These are phyloP conservation scores for Eremothecium sinecaudum DNA, from an alignment of 1,139 yeast species.

Conservation along the genomic window DNA sequence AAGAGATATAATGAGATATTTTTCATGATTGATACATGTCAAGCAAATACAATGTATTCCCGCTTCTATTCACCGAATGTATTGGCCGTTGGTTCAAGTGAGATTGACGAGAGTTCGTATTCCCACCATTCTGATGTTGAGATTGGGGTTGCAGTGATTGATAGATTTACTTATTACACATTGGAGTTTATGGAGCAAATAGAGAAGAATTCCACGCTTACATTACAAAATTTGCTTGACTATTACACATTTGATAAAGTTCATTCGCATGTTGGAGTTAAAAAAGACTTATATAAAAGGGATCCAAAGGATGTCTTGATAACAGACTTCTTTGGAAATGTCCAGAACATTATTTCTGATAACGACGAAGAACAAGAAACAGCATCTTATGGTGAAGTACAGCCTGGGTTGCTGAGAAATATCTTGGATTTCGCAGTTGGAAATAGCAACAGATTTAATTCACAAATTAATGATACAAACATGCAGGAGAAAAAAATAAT, in stretches of 20 bases:
- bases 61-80: conserved; percentile 88
- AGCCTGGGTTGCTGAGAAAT: too few relatives aligned
- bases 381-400: too few relatives aligned
- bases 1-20: conserved; percentile 88
- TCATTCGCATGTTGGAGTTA: conserved; percentile 86
- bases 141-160: conserved; percentile 96
- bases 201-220: conserved; percentile 60
- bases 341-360: conserved; percentile 72
- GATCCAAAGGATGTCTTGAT: conserved; percentile 61
- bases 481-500: too few relatives aligned
- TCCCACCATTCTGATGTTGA: conserved; percentile 94
- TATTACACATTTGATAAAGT: conserved; percentile 77
- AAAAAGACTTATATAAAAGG: conserved; percentile 68
- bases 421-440: too few relatives aligned
- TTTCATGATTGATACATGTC: conserved; percentile 97
- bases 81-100: conserved; percentile 89
- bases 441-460: too few relatives aligned
- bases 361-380: conserved; percentile 8
- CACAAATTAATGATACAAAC: too few relatives aligned
- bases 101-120: conserved; percentile 79
- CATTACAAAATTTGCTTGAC: conserved; percentile 75
- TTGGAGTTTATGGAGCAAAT: conserved; percentile 79
- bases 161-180: conserved; percentile 86
- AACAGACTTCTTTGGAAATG: conserved; percentile 93
- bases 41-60: conserved; percentile 96